Evolutionary conservation across 257 asterid genomes (phyloP), one percentile per base, ranked within the genome.

Genomic region (Gentiana straminea): DNA sequence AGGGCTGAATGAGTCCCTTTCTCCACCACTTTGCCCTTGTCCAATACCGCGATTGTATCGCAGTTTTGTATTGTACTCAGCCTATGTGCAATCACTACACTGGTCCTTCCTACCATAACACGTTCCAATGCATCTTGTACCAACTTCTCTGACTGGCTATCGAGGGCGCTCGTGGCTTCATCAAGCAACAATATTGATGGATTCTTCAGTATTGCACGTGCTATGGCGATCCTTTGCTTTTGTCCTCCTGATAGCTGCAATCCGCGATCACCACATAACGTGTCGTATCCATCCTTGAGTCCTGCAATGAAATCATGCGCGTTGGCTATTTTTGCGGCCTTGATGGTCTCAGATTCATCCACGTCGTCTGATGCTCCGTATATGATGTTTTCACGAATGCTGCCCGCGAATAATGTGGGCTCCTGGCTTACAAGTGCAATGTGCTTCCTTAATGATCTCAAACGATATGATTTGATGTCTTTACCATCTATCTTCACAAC

Each of bases 91-190:
- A 90, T 96, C 4, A 90, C 96, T 4, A 90, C 82, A 7, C 94
- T 90, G 0, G 96, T 86, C 62, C 98, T 57, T 41, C 96, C 91
- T 0, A 90, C 78, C 93, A 82, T 90, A 55, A 86, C 89, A 10
- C 87, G 58, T 65, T 90, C 96, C 0, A 90, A 73, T 3, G 97
- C 97, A 33, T 90, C 94, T 44, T 86, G 96, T 9, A 86, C 96
- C 15, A 79, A 79, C 62, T 80, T 86, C 77, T 90, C 96, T 2
- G 94, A 90, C 5, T 76, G 89, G 0, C 89, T 74, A 61, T 90
- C 97, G 39, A 90, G 64, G 0, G 97, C 96, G 48, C 97, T 90
- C 0, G 96, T 86, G 0, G 96, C 97, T 74, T 90, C 97, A 48
- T 86, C 96, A 2, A 86, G 64, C 48, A 90, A 46, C 70, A 90